Conservation (phyloP, 1,284 basidiomycete species). For the Serendipita sp. region DNA sequence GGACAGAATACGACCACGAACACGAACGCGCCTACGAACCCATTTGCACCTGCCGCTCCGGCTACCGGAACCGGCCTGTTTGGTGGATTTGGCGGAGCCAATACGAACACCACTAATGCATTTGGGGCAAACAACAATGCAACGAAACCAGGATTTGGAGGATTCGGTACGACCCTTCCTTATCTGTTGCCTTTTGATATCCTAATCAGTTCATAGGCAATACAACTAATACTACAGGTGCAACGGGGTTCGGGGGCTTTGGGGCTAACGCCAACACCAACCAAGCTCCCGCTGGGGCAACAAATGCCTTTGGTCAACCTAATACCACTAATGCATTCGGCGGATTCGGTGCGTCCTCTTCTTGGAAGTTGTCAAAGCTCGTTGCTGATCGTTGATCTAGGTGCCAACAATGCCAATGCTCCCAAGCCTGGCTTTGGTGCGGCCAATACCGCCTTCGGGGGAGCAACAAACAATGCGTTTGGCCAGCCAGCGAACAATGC, state of each 20-base stretch:
- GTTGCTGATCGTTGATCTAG: conserved; percentile 9
- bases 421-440: conserved; percentile 16
- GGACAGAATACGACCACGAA: conserved; percentile 23
- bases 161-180: conserved; percentile 12
- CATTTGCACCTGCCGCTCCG: conserved; percentile 18
- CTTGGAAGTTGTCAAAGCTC: not conserved
- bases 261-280: conserved; percentile 11
- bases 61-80: conserved; percentile 22
- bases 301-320: conserved; percentile 9
- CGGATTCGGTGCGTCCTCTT: conserved; percentile 13
- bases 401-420: not conserved
- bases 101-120: conserved; percentile 9
- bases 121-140: conserved; percentile 10
- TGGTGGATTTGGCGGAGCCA: conserved; percentile 19
- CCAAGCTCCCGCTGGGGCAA: conserved; percentile 3
- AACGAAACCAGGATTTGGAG: conserved; percentile 11
- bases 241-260: conserved; percentile 13
- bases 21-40: conserved; percentile 17
- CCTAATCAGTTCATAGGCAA: conserved; percentile 12
- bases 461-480: conserved; percentile 11
- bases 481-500: conserved; percentile 14
- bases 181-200: not conserved
- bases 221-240: conserved; percentile 14
- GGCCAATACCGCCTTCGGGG: conserved; percentile 6
- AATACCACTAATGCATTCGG: conserved; percentile 13